A percentile compares a stretch with the other conserved stretches of the same genome.
Conservation (phyloP, 768 basidiomycete species). For the Phaeolepiota aurea region DNA sequence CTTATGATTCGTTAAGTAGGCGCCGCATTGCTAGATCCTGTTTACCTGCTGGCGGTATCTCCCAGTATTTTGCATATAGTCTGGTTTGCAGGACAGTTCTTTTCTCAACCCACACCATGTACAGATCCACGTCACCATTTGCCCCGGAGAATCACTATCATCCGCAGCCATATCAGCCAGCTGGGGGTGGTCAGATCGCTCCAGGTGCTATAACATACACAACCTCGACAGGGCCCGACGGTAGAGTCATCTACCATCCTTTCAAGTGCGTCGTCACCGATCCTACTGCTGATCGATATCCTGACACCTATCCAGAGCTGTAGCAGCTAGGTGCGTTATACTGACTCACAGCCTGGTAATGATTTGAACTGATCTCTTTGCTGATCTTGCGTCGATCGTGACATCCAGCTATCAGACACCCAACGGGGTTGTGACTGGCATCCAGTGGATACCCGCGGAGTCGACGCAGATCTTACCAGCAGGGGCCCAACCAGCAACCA, state of each 20-base stretch:
- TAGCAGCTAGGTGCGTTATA: conserved; percentile 56
- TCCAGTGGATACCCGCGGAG: conserved; percentile 65
- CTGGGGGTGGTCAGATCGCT: conserved; percentile 36
- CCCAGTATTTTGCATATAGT: no score
- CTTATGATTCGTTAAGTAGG: no score
- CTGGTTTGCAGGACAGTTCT: no score
- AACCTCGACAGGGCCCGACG: conserved; percentile 54
- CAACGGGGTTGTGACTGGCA: conserved; percentile 58
- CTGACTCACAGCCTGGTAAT: conserved; percentile 4
- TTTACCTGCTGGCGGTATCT: no score
- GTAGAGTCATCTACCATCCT: conserved; percentile 56
- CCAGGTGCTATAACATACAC: conserved; percentile 72
- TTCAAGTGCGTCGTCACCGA: conserved; percentile 49
- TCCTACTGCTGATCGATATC: conserved; percentile 11
- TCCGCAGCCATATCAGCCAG: conserved; percentile 14
- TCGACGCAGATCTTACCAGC: conserved; percentile 50
- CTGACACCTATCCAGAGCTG: conserved; percentile 39
- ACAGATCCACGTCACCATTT: conserved; percentile 24
- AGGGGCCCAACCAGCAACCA: conserved; percentile 51
- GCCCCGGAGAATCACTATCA: conserved; percentile 16
- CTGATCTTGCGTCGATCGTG: conserved; percentile 16
- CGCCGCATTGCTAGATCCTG: no score
- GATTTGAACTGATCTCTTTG: conserved; percentile 6
- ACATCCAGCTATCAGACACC: conserved; percentile 61
- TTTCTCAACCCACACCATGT: no score